Evolutionary conservation across 129 eudicot species (phyloP).

Genomic region (Flaveria bidentis): DNA sequence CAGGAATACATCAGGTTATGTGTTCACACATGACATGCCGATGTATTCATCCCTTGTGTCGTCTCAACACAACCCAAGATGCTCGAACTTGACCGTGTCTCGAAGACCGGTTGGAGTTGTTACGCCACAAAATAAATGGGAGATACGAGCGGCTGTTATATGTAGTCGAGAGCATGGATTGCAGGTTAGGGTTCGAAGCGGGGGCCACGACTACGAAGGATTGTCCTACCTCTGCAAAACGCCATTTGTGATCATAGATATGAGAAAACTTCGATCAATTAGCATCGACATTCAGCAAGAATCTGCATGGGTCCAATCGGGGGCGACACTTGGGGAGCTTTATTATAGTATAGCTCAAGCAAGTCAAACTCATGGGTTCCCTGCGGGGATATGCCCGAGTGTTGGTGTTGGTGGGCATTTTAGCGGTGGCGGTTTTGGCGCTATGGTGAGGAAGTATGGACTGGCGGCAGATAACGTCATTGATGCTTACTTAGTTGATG

Average conservation of each 20-base stretch:
- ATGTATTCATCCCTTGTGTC: slow-evolving; percentile 41
- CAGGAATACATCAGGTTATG: slow-evolving; percentile 14
- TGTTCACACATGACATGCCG: slow-evolving; percentile 24
- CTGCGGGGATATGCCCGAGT: slow-evolving; percentile 56
- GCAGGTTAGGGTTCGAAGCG: slow-evolving; percentile 55
- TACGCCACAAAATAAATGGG: slow-evolving; percentile 39
- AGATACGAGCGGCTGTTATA: slow-evolving; percentile 32
- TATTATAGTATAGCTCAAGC: slow-evolving; percentile 46
- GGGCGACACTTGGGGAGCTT: slow-evolving; percentile 58
- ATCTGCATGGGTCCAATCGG: slow-evolving; percentile 59
- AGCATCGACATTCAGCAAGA: slow-evolving; percentile 32
- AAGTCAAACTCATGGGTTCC: slow-evolving; percentile 45
- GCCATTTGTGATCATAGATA: slow-evolving; percentile 56
- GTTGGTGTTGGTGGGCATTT: slow-evolving; percentile 66
- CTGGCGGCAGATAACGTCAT: slow-evolving; percentile 59
- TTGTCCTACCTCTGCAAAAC: slow-evolving; percentile 45
- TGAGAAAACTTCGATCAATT: slow-evolving; percentile 40
- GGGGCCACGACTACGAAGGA: slow-evolving; percentile 68
- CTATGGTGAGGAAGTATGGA: slow-evolving; percentile 61
- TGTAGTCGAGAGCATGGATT: slow-evolving; percentile 41
- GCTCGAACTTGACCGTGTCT: slow-evolving; percentile 23
- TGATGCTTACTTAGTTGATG: slow-evolving; percentile 49
- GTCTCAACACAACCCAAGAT: slow-evolving; percentile 52
- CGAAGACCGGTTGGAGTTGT: slow-evolving; percentile 40
- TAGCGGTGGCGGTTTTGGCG: slow-evolving; percentile 72